Base-by-base conservation (phyloP, 2,329 filamentous ascomycete genomes). In the Metarhizium sp. region DNA sequence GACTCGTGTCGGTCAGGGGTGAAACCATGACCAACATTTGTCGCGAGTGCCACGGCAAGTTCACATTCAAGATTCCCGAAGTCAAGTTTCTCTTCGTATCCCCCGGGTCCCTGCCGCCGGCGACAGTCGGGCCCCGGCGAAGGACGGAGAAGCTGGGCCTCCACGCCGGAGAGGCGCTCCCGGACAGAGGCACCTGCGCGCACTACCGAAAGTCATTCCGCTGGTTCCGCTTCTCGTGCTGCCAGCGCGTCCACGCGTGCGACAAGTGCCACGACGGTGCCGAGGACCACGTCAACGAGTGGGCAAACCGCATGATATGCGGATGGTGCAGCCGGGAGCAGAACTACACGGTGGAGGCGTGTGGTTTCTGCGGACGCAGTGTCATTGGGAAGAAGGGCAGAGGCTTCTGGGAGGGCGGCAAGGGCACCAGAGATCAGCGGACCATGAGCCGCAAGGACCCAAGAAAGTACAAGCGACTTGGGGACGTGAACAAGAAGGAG, bases 391-490 rank as follows among this genome's bases (percentile, higher is more conserved):
- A 71, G 60, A 85, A 82, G 64, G 81, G 81, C 3, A 70, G 67
- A 47, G 90, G 90, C 0, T 95, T 91, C 71, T 95, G 90, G 90
- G 90, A 95, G 73, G 90, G 90, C 11, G 90, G 90, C 1, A 90
- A 87, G 67, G 88, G 88, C 1, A 92, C 88, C n/a, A 75, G 88
- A 58, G 87, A 91, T 66, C 81, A 77, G 68, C 73, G 71, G 36
- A 72, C 78, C 63, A 92, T 92, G 88, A 88, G 83, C 63, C 77
- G 84, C 57, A 90, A 90, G 71, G 87, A 90, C 69, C 84, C 84
- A 64, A 78, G 87, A 64, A 90, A 90, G 75, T 84, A 83, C 67
- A 86, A 84, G 67, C 76, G 86, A 52, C 66, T 81, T 45, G 81
- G 80, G 11, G 53, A 50, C 30, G 50, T 6, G 14, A 51, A 50